Base-by-base conservation (phyloP, 306 rosid genomes). In the Cicer arietinum region DNA sequence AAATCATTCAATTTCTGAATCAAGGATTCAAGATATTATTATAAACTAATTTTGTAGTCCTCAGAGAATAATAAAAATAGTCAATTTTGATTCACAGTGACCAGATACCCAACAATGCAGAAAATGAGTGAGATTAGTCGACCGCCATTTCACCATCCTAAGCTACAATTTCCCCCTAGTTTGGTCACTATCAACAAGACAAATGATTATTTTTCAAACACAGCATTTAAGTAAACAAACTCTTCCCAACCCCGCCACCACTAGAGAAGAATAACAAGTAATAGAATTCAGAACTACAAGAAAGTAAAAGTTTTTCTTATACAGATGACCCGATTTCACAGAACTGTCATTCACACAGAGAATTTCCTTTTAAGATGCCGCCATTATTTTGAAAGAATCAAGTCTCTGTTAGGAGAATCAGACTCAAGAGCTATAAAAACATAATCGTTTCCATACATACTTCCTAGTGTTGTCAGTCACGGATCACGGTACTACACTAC, bases 331-430 rank as follows among this genome's bases (percentile, higher is more conserved):
- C 6, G 64, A 71, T 42, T 47, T 13, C 8, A 46, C 77, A 66
- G 48, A 73, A 45, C 67, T 58, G 45, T 18, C 81, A 60, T 70
- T 20, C 11, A 10, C 42, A 41, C 4, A 8, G 43, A 42, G 50
- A 51, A 3, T 10, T 80, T 65, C 30, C 52, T 58, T 74, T 54
- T 11, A 80, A 72, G 75, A n/a, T 53, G 74, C 60, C 71, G 73
- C 25, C 11, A 12, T 35, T 46, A 8, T 63, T 69, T 5, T 9
- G 0, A n/a, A 2, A 69, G 46, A 71, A 56, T 30, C 1, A 35
- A 44, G 69, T 69, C 72, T 61, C 64, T 3, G 39, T 25, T 22
- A 65, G 16, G 46, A 69, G 10, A 45, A 47, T 8, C 51, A 43
- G 73, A 68, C 25, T 47, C 10, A 1, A 44, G 14, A 46, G 41